These are phyloP conservation scores for Colletotrichum sp. DNA, from an alignment of 2,329 filamentous ascomycete genomes.

Conservation along the genomic window DNA sequence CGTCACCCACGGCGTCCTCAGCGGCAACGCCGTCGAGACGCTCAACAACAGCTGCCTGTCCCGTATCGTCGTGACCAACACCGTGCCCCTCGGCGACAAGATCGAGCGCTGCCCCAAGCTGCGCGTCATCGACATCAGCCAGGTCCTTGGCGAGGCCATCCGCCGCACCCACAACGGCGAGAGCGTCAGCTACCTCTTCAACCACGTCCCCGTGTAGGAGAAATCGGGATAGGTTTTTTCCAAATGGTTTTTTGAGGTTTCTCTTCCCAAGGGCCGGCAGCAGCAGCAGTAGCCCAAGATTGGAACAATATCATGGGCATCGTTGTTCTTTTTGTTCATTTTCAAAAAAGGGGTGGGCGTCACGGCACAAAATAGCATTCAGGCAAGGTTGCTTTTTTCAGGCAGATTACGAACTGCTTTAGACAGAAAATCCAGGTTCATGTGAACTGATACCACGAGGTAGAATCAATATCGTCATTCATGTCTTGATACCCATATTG, in stretches of 20 bases:
- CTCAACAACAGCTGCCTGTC: constrained; percentile 80
- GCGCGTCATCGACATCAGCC: constrained; percentile 90
- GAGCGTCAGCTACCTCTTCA: constrained; percentile 61
- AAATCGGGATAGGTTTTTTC: background rate
- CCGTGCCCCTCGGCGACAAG: constrained; percentile 66
- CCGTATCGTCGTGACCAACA: constrained; percentile 90
- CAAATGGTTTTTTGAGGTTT: background rate
- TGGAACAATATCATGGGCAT: background rate
- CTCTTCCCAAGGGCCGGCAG: background rate
- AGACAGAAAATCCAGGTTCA: background rate
- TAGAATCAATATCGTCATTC: background rate
- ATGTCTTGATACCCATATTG: background rate
- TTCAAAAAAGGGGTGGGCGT: background rate
- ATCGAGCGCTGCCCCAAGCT: constrained; percentile 79
- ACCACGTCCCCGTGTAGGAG: constrained; percentile 46
- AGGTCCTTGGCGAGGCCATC: constrained; percentile 71
- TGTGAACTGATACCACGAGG: background rate
- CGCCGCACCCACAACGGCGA: constrained; percentile 68
- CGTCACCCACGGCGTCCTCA: constrained; percentile 92
- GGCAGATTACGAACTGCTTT: background rate
- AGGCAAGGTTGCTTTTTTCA: background rate
- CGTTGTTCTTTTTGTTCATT: background rate
- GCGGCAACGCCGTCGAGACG: constrained; percentile 85
- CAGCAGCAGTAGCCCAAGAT: background rate
- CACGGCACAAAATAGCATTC: constrained; percentile 3